Conservation (phyloP, 192 early-diverging fungal species). For the Irineochytrium annulatum region DNA sequence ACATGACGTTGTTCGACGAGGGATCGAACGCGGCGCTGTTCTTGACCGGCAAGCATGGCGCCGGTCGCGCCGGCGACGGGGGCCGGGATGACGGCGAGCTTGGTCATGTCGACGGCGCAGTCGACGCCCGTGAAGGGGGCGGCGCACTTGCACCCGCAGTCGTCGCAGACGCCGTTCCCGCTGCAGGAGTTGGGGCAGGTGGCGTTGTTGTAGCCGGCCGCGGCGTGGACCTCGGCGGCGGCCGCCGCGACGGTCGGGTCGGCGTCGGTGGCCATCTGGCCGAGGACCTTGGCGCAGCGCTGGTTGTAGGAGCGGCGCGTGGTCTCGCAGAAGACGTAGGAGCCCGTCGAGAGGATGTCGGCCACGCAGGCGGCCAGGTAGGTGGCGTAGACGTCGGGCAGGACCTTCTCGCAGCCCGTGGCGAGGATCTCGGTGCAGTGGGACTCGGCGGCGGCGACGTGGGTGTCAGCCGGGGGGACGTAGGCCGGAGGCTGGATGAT, state of each 20-base stretch:
- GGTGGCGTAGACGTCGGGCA: background rate
- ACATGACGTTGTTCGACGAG: slow-evolving; percentile 7
- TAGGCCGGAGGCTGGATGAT: no score
- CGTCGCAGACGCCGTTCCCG: background rate
- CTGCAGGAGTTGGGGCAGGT: slow-evolving; percentile 3
- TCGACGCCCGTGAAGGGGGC: slow-evolving; percentile 13
- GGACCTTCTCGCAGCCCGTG: background rate
- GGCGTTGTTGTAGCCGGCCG: slow-evolving; percentile 1
- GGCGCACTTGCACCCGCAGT: slow-evolving; percentile 7
- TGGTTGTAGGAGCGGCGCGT: background rate
- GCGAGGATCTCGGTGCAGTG: background rate
- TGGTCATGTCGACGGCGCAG: slow-evolving; percentile 12
- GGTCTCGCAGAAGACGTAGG: slow-evolving; percentile 4
- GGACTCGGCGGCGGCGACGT: background rate
- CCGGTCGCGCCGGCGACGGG: no score
- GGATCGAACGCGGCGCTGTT: background rate
- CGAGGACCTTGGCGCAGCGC: background rate
- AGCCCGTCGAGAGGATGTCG: background rate
- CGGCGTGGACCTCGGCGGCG: background rate
- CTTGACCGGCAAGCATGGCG: no score
- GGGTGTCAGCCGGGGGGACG: background rate
- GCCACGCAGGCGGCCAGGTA: background rate
- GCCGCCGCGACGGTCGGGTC: background rate
- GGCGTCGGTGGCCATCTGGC: background rate
- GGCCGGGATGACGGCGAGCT: background rate